phyloP scores from a whole-genome alignment of 1,284 basidiomycete species.

The Cryptococcus jaspeensis region DNA sequence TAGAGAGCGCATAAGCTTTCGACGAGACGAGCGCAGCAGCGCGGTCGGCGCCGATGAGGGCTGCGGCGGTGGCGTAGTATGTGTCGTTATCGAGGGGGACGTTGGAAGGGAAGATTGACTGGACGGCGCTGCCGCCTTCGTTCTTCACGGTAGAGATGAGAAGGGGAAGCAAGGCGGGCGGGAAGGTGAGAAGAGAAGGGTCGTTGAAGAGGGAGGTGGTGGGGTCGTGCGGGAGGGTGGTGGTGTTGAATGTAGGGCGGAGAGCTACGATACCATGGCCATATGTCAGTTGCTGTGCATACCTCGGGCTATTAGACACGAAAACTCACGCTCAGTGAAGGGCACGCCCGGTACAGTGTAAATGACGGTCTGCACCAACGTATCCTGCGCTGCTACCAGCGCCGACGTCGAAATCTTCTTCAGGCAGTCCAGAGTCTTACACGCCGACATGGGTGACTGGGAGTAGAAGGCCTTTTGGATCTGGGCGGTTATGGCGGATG shows the following conservation, averaged over 20 bases:
- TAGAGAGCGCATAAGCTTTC: conserved; percentile 56
- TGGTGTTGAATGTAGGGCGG: conserved; percentile 35
- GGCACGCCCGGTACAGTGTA: conserved; percentile 26
- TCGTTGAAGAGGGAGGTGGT: conserved; percentile 65
- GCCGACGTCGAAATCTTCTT: conserved; percentile 56
- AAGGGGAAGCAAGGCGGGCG: conserved; percentile 60
- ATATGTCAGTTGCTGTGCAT: neutral
- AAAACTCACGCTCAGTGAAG: conserved; percentile 29
- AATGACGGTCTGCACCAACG: conserved; percentile 52
- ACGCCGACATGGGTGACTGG: conserved; percentile 47
- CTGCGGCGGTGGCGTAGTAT: conserved; percentile 54
- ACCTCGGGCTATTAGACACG: neutral
- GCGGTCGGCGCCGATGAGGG: conserved; percentile 57
- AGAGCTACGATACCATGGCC: conserved; percentile 24
- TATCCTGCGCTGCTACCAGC: conserved; percentile 58
- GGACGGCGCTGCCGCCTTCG: conserved; percentile 66
- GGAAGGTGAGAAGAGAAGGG: conserved; percentile 60
- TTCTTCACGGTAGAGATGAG: conserved; percentile 67
- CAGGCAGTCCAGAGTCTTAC: conserved; percentile 54
- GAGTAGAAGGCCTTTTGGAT: conserved; percentile 61
- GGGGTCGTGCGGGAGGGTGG: conserved; percentile 50
- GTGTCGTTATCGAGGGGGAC: conserved; percentile 51
- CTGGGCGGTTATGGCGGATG: conserved; percentile 57
- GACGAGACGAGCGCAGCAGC: conserved; percentile 57
- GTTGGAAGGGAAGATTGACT: conserved; percentile 50